Evolutionary conservation across 2,329 filamentous ascomycete species (phyloP).

Genomic region (Venturia pyrina): DNA sequence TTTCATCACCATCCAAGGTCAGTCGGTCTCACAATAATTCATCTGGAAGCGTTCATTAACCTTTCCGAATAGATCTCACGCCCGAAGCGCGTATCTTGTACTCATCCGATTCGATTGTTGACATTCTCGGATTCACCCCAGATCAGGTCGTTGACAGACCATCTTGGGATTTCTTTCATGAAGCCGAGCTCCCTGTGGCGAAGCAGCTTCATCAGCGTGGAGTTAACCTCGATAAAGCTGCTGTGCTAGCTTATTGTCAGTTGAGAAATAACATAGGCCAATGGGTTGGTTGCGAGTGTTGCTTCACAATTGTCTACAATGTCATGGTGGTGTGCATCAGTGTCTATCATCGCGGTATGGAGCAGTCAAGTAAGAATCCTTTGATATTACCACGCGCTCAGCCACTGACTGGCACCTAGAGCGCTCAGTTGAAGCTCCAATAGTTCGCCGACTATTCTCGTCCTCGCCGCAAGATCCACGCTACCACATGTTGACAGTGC

Average conservation of each 20-base stretch:
- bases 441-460: conserved; percentile 69
- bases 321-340: conserved; percentile 78
- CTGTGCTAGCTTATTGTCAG: conserved; percentile 70
- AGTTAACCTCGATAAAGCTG: conserved; percentile 71
- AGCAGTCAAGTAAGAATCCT: conserved; percentile 25
- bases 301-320: conserved; percentile 82
- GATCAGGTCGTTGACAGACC: conserved; percentile 66
- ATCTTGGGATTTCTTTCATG: conserved; percentile 79
- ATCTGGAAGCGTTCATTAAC: background rate
- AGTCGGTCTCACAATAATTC: background rate
- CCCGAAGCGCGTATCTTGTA: conserved; percentile 71
- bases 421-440: conserved; percentile 65
- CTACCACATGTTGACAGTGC: conserved; percentile 74
- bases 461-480: conserved; percentile 73
- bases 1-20: conserved; percentile 81
- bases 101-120: conserved; percentile 71
- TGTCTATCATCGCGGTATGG: conserved; percentile 56
- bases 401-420: conserved; percentile 39
- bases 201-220: conserved; percentile 62
- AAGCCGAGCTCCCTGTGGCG: conserved; percentile 68
- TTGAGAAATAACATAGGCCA: conserved; percentile 57
- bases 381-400: conserved; percentile 3
- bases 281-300: conserved; percentile 77
- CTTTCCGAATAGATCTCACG: conserved; percentile 50
- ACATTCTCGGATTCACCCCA: conserved; percentile 72